phyloP scores from a whole-genome alignment of 129 eudicot species.

The Flaveria trinervia region DNA sequence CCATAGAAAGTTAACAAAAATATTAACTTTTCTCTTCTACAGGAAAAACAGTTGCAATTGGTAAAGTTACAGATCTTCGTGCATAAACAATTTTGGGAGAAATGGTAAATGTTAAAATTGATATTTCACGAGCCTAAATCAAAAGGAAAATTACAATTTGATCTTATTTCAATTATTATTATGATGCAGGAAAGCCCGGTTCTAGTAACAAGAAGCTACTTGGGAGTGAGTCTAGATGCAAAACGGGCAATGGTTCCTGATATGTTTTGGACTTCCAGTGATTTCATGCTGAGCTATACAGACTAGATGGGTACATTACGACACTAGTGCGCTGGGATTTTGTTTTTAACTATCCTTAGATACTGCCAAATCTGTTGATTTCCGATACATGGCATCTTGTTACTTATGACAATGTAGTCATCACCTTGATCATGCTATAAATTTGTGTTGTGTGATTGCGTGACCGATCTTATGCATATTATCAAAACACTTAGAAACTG shows the following conservation, averaged over 20 bases:
- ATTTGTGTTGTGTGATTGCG: neutral
- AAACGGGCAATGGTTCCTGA: neutral
- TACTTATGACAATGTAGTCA: neutral
- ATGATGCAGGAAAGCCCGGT: neutral
- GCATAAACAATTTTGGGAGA: conserved; percentile 47
- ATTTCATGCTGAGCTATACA: conserved; percentile 12
- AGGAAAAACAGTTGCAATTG: conserved; percentile 86
- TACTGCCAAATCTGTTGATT: neutral
- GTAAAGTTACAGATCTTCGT: conserved; percentile 60
- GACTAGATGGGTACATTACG: neutral
- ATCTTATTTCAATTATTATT: neutral
- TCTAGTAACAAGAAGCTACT: neutral
- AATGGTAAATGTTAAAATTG: conserved; percentile 21
- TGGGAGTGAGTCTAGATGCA: neutral
- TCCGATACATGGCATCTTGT: neutral
- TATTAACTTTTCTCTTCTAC: neutral
- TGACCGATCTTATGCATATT: neutral
- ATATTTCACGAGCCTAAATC: neutral
- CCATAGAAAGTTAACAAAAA: neutral
- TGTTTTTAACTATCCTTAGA: neutral
- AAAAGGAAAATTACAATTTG: neutral
- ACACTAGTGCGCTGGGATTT: neutral
- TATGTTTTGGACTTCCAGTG: neutral
- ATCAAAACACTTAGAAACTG: neutral
- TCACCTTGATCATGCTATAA: neutral